Evolutionary conservation across 202 grass and related monocot species (phyloP), one percentile per base, ranked within the genome.

Genomic region (Carex arenaria): DNA sequence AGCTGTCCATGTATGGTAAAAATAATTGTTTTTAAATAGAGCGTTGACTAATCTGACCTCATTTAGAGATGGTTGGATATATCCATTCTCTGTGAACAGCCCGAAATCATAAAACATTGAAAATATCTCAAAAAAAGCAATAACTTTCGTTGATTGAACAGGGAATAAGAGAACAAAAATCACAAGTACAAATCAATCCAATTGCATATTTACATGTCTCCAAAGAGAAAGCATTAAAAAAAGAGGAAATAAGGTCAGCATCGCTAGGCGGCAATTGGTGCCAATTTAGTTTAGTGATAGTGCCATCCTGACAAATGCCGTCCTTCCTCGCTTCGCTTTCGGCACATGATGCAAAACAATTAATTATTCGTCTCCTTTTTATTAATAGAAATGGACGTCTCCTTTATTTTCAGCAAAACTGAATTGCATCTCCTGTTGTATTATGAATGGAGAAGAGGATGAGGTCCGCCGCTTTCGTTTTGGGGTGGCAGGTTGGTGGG

Each of bases 401-500:
- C 26, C 26, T 26, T 26, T 26, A 1, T 0, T 26, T 0, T 26
- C 0, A 26, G 26, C 26, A 26, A 26, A 26, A 26, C 26, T 26
- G 1, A 26, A 26, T 26, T 26, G 26, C 26, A 26, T 26, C 20
- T 12, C 20, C 60, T 9, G 60, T 62, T 23, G 0, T 2, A 11
- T n/a, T 1, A 62, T 7, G 20, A 62, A 62, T 22, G 60, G 60
- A 62, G 60, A 59, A 23, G 8, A 10, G 9, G 19, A 62, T 62
- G 20, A 62, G 20, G 8, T 62, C 20, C 70, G 70, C 17, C 70
- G 70, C 22, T 74, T 80, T 34, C 70, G 70, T 12, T 74, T 80
- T 34, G 76, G 81, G 60, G 63, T 66, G 43, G 63, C 18, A 14
- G 17, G 81, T 54, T 61, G 81, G 38, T 83, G 47, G 81, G 62